phyloP scores from a whole-genome alignment of 257 asterid species.

The Solanum ossicruentum region DNA sequence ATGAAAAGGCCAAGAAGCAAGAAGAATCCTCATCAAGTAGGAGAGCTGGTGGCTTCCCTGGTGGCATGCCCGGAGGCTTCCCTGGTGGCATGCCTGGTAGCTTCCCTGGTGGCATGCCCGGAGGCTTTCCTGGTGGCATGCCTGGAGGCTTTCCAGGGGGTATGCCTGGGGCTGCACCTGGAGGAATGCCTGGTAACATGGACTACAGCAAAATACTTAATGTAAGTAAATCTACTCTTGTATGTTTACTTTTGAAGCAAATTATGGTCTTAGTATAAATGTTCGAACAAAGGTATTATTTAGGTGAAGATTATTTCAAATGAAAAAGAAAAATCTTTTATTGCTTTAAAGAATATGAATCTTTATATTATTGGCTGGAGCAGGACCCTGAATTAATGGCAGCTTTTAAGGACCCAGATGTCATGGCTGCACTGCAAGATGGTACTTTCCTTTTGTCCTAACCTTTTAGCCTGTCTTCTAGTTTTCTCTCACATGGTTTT shows the following conservation, averaged over 20 bases:
- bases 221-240: constrained; percentile 28
- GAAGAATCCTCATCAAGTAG: constrained; percentile 68
- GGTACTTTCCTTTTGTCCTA: constrained; percentile 27
- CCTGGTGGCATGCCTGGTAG: constrained; percentile 31
- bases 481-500: background rate
- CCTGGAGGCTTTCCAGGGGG: constrained; percentile 4
- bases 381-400: constrained; percentile 99
- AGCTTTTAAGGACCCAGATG: constrained; percentile 94
- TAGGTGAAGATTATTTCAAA: background rate
- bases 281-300: background rate
- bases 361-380: constrained; percentile 7
- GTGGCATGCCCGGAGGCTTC: constrained; percentile 6
- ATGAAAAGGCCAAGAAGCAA: constrained; percentile 80
- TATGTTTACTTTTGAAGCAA: background rate
- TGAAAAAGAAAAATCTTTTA: background rate
- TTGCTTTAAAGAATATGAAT: background rate
- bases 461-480: background rate
- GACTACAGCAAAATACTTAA: constrained; percentile 86
- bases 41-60: constrained; percentile 50
- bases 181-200: constrained; percentile 19
- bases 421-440: constrained; percentile 98
- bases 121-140: constrained; percentile 2
- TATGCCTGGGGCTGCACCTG: constrained; percentile 4
- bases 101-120: constrained; percentile 28
- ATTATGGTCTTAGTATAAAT: background rate